Evolutionary conservation across 176 grass and related monocot species (phyloP), one percentile per base, ranked within the genome.

Genomic region (Zoysia pacifica): DNA sequence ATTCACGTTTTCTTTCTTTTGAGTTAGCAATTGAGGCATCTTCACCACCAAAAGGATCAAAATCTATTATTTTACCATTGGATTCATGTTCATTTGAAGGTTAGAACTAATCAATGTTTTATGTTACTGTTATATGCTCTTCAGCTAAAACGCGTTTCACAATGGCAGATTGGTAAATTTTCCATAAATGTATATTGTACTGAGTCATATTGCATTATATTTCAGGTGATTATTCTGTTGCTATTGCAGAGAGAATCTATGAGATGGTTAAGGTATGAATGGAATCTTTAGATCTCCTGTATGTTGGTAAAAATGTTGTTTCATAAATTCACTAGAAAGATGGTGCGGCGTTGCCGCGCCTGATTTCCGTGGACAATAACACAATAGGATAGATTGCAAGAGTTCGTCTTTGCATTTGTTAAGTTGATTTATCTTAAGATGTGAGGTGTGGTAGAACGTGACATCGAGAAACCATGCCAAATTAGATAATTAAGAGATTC

Each of bases 11-110:
- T 83, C 84, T 82, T 77, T 72, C 78, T 86, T 77, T 84, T 41
- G 81, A 92, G 55, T 79, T 84, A 99, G 97, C 93, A 87, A 90
- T 99, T 84, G 97, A 99, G 72, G 86, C 93, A 74, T 87, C 93
- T 48, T 96, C 93, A 80, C 97, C 90, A 76, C 93, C 93, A 36
- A 93, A 93, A 93, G 90, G 86, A 68, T 87, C 93, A 37, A 99
- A 90, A 83, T 96, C 90, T 69, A 86, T 91, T 82, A 81, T 96
- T 65, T 81, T 89, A 74, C 82, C 88, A 38, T 65, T 83, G 72
- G 62, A 78, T 62, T 76, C 62, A n/a, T 82, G n/a, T 76, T 77
- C 76, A 72, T 70, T 68, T 81, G 82, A 53, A 93, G 97, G 97
- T 96, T 62, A 99, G 89, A 62, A 53, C 43, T 78, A 42, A 46